Evolutionary conservation across 768 basidiomycete genomes (phyloP).

Genomic region (Pleurotus ostreatus): DNA sequence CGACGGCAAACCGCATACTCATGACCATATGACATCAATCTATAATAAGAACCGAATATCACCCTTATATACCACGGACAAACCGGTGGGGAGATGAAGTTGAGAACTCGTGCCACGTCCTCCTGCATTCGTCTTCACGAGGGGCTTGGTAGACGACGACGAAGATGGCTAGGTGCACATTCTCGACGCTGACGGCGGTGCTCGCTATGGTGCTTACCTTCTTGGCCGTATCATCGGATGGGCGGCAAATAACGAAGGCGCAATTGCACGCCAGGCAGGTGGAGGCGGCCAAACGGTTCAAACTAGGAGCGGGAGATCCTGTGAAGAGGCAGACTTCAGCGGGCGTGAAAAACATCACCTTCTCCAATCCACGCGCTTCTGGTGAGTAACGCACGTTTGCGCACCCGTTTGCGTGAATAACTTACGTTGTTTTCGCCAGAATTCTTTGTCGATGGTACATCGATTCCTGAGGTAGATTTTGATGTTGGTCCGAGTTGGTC

Average conservation of each 20-base stretch:
- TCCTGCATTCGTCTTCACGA: not conserved
- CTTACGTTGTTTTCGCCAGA: slow-evolving; percentile 30
- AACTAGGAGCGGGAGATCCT: slow-evolving; percentile 13
- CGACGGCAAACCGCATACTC: not conserved
- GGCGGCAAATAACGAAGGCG: slow-evolving; percentile 32
- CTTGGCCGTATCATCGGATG: slow-evolving; percentile 17
- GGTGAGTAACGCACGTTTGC: slow-evolving; percentile 29
- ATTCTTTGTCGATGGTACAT: slow-evolving; percentile 65
- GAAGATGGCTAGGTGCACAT: not conserved
- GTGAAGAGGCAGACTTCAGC: slow-evolving; percentile 14
- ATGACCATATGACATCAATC: slow-evolving; percentile 1
- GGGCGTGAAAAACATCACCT: slow-evolving; percentile 61
- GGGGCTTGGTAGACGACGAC: no score
- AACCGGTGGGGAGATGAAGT: not conserved
- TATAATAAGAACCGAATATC: not conserved
- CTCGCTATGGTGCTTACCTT: slow-evolving; percentile 14
- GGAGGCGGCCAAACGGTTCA: slow-evolving; percentile 44
- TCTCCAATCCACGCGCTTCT: slow-evolving; percentile 61
- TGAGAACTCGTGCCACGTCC: not conserved
- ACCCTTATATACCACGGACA: not conserved
- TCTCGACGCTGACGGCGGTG: slow-evolving; percentile 11
- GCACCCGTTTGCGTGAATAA: not conserved
- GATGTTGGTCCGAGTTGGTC: slow-evolving; percentile 76
- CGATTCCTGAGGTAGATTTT: slow-evolving; percentile 65
- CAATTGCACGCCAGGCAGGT: slow-evolving; percentile 41